Base-by-base conservation (phyloP, 2,329 filamentous ascomycete genomes). In the Ampelomyces quisqualis region DNA sequence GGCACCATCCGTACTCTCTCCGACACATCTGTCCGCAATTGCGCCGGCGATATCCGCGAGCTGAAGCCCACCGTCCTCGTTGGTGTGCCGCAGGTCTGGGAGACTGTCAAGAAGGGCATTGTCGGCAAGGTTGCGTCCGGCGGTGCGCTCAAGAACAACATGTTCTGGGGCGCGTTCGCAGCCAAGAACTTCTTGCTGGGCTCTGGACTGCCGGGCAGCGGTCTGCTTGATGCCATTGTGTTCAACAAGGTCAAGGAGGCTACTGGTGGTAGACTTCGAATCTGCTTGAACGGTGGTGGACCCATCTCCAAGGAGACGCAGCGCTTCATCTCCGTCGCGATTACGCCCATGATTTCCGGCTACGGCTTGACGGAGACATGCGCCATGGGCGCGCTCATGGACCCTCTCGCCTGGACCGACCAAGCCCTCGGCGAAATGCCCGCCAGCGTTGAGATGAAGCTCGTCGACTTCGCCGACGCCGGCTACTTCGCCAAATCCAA, bases 31-130 rank as follows among this genome's bases (percentile, higher is more conserved):
- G 86, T 95, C 70, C 84, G 85, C 53, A 93, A 97, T 70, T 96
- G 88, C 74, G 82, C 84, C 55, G 91, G 93, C 56, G 93, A 98
- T 59, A 95, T 98, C 72, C 86, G 87, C 46, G 90, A 96, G 63
- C 86, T 97, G 65, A 80, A 80, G 57, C 93, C 93, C 1, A 94
- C 90, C 2, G 80, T 96, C 64, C 80, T 98, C 65, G 86, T 96
- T 26, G 93, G 93, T 67, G 93, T 98, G 3, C 93, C 93, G 2
- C 90, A 94, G 43, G 86, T 98, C 21, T 98, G 91, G 90, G 93
- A 98, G 73, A 90, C 88, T 1, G 86, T 98, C 60, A 91, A 90
- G 76, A 98, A 98, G 77, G 93, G 93, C 39, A 87, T 98, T 59
- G 75, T 91, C 51, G 72, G 75, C 58, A 89, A 90, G 70, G 84